These are phyloP conservation scores for Golubevia pallescens DNA, from an alignment of 1,284 basidiomycete genomes.

Conservation along the genomic window DNA sequence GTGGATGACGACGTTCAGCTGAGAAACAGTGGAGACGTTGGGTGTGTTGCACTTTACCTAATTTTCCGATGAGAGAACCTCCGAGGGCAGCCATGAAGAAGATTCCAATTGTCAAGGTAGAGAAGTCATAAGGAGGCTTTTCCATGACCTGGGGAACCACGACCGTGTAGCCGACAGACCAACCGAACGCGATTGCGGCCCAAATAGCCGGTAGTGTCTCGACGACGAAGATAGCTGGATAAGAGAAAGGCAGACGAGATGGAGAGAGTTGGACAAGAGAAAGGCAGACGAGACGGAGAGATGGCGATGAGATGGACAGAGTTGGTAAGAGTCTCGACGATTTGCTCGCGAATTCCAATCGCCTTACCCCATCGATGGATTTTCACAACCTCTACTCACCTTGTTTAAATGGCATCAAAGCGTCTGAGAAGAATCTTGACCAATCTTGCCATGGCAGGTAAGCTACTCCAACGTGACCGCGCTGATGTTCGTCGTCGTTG, in stretches of 20 bases:
- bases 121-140: slow-evolving; percentile 32
- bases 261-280: not conserved
- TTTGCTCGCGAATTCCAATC: no score
- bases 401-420: slow-evolving; percentile 20
- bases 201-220: slow-evolving; percentile 28
- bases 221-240: slow-evolving; percentile 22
- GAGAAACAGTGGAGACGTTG: no score
- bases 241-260: no score
- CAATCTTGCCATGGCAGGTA: slow-evolving; percentile 41
- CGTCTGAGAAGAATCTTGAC: slow-evolving; percentile 23
- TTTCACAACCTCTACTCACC: no score
- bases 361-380: no score
- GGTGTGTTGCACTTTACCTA: no score
- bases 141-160: slow-evolving; percentile 31
- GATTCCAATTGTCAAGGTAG: slow-evolving; percentile 25
- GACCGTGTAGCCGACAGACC: slow-evolving; percentile 38
- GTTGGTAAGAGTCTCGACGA: no score
- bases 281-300: not conserved
- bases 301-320: no score
- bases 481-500: slow-evolving; percentile 8
- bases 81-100: slow-evolving; percentile 33
- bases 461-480: slow-evolving; percentile 25
- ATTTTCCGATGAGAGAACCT: slow-evolving; percentile 34
- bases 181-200: slow-evolving; percentile 38
- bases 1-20: no score